Percentiles rank a stretch among this genome's conserved stretches.
Conservation (phyloP, 2,329 filamentous ascomycete genomes). For the Cadophora malorum region DNA sequence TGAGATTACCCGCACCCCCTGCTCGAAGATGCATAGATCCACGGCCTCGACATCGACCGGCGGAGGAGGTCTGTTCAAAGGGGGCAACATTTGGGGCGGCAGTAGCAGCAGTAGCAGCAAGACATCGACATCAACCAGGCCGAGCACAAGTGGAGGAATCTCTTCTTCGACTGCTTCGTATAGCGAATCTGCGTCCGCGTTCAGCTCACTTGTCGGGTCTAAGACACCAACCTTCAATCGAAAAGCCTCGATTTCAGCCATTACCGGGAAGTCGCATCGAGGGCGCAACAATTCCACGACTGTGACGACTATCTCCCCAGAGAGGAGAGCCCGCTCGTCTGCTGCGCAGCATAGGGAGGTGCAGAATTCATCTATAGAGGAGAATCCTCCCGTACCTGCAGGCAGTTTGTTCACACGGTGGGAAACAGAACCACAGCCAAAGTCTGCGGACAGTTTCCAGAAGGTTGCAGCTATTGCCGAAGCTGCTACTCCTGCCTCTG, state of each 20-base stretch:
- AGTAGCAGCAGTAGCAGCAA: conserved; percentile 38
- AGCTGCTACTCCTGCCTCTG: conserved; percentile 28
- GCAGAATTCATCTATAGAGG: conserved; percentile 13
- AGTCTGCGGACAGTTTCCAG: conserved; percentile 37
- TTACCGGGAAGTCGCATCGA: conserved; percentile 42
- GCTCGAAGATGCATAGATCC: conserved; percentile 28
- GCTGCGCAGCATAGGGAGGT: conserved; percentile 29
- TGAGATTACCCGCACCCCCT: conserved; percentile 19
- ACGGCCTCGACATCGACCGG: conserved; percentile 21
- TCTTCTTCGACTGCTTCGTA: conserved; percentile 21
- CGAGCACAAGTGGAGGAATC: conserved; percentile 40
- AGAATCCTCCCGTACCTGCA: conserved; percentile 26
- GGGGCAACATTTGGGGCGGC: conserved; percentile 34
- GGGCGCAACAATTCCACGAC: conserved; percentile 51
- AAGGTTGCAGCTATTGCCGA: conserved; percentile 32
- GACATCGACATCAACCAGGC: conserved; percentile 38
- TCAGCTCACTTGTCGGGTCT: conserved; percentile 37
- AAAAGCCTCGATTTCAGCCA: conserved; percentile 58
- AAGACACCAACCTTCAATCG: conserved; percentile 61
- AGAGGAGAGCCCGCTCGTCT: conserved; percentile 34
- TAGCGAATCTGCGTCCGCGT: conserved; percentile 32
- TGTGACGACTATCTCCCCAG: conserved; percentile 31
- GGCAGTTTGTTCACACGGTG: neutral
- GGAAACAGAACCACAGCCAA: conserved; percentile 27
- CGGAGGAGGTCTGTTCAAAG: conserved; percentile 30